A percentile compares a stretch with the other conserved stretches of the same genome.
Conservation (phyloP, 1,139 yeast genomes). For the Nadsonia starkeyi-henricii region DNA sequence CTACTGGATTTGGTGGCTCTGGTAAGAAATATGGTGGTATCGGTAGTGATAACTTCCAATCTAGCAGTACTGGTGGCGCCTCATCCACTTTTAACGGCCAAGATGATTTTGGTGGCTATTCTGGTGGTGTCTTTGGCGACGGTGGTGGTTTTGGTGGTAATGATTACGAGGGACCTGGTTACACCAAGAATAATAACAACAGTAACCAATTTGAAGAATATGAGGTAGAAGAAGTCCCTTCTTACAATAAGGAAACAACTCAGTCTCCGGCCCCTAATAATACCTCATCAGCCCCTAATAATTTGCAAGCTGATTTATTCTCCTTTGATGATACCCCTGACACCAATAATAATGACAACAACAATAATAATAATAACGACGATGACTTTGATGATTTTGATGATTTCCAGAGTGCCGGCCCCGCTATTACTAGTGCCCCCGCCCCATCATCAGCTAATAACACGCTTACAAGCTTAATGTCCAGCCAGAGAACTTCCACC, state of each 20-base stretch:
- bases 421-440: conserved; percentile 16
- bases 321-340: conserved; percentile 31
- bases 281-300: conserved; percentile 19
- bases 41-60: conserved; percentile 23
- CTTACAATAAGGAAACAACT: background rate
- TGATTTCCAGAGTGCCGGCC: conserved; percentile 74
- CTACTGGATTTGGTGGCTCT: conserved; percentile 29
- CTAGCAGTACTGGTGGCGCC: conserved; percentile 16
- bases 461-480: background rate
- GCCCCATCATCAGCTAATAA: conserved; percentile 13
- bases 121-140: conserved; percentile 57
- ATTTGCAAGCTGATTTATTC: conserved; percentile 35
- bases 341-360: conserved; percentile 9
- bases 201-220: conserved; percentile 47
- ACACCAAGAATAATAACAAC: conserved; percentile 18
- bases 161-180: conserved; percentile 22
- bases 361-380: conserved; percentile 15
- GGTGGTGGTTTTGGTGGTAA: conserved; percentile 56
- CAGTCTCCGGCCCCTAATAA: conserved; percentile 19
- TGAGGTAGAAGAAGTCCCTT: conserved; percentile 26
- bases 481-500: background rate
- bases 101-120: conserved; percentile 28
- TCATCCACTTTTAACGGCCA: conserved; percentile 9
- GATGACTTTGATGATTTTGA: conserved; percentile 83
- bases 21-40: conserved; percentile 28